A percentile compares a stretch with the other conserved stretches of the same genome.
Evolutionary conservation across 2,329 filamentous ascomycete genomes (phyloP).

Genomic region (Aspergillus sp.): DNA sequence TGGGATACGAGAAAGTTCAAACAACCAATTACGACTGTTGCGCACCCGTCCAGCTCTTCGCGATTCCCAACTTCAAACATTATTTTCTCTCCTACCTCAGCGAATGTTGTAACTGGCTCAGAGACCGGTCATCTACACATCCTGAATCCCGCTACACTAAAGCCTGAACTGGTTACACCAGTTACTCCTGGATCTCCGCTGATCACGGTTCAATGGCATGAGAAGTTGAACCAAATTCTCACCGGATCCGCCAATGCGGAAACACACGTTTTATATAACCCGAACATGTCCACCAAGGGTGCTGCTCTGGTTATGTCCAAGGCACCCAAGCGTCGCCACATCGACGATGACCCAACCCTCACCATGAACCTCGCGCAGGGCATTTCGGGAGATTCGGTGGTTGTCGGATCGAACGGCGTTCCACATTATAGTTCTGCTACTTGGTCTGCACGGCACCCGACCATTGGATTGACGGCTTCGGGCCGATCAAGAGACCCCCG

Average conservation of each 20-base stretch:
- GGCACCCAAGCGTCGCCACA: constrained; percentile 89
- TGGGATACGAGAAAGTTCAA: constrained; percentile 99
- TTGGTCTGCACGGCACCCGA: constrained; percentile 63
- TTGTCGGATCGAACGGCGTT: constrained; percentile 68
- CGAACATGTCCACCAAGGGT: constrained; percentile 75
- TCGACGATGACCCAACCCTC: constrained; percentile 86
- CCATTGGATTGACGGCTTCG: constrained; percentile 72
- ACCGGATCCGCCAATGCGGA: constrained; percentile 90
- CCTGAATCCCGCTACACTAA: constrained; percentile 86
- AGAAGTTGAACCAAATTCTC: constrained; percentile 92
- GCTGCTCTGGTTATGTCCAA: constrained; percentile 88
- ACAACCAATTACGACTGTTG: constrained; percentile 74
- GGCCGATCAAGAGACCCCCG: constrained; percentile 77
- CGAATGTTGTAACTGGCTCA: constrained; percentile 86
- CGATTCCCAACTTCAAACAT: constrained; percentile 86
- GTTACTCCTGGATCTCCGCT: constrained; percentile 83
- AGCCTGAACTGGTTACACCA: constrained; percentile 78
- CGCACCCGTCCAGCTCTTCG: constrained; percentile 78
- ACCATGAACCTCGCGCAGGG: constrained; percentile 82
- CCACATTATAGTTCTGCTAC: constrained; percentile 72
- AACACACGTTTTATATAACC: constrained; percentile 87
- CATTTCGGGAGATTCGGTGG: constrained; percentile 78
- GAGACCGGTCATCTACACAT: constrained; percentile 84
- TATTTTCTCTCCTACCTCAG: constrained; percentile 79
- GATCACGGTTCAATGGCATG: constrained; percentile 86